Percentiles rank a stretch among this genome's conserved stretches.
These are phyloP conservation scores for Paracoccidioides brasiliensis DNA, from an alignment of 2,329 filamentous ascomycete species.

Conservation along the genomic window DNA sequence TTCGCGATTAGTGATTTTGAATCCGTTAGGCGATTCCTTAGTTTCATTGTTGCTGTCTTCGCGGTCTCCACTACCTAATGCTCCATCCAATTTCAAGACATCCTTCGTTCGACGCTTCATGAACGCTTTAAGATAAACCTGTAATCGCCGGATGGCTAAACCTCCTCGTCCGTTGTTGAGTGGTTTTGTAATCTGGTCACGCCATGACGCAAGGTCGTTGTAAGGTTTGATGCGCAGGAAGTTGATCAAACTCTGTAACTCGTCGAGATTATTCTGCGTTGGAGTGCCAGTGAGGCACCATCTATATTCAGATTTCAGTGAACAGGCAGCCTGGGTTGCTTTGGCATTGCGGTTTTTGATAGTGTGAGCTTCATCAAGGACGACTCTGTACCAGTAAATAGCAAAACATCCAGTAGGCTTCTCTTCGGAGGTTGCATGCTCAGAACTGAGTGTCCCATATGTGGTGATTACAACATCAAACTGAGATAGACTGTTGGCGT, in stretches of 20 bases:
- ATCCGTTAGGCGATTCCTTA: constrained; percentile 46
- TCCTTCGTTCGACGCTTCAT: constrained; percentile 99
- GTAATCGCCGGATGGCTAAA: constrained; percentile 74
- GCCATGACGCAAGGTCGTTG: constrained; percentile 75
- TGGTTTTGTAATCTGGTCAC: constrained; percentile 76
- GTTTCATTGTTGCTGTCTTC: constrained; percentile 38
- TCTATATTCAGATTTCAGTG: constrained; percentile 70
- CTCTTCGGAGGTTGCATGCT: constrained; percentile 59
- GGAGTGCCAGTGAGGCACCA: constrained; percentile 96
- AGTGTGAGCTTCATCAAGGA: constrained; percentile 91
- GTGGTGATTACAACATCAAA: constrained; percentile 97
- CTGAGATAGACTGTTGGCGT: constrained; percentile 58
- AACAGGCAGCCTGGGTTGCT: constrained; percentile 81
- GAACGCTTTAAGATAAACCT: constrained; percentile 75
- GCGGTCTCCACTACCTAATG: constrained; percentile 57
- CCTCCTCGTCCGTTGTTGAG: constrained; percentile 84
- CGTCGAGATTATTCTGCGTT: constrained; percentile 96
- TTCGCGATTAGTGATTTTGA: constrained; percentile 85
- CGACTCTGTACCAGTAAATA: constrained; percentile 86
- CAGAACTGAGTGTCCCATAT: constrained; percentile 88
- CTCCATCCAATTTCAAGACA: constrained; percentile 78
- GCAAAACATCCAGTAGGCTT: constrained; percentile 67
- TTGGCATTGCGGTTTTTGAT: constrained; percentile 99
- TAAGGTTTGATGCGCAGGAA: constrained; percentile 90
- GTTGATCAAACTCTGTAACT: constrained; percentile 82